Percentiles rank a stretch among this genome's conserved stretches.
These are phyloP conservation scores for Uncinocarpus reesii DNA, from an alignment of 2,329 filamentous ascomycete genomes.

Conservation along the genomic window DNA sequence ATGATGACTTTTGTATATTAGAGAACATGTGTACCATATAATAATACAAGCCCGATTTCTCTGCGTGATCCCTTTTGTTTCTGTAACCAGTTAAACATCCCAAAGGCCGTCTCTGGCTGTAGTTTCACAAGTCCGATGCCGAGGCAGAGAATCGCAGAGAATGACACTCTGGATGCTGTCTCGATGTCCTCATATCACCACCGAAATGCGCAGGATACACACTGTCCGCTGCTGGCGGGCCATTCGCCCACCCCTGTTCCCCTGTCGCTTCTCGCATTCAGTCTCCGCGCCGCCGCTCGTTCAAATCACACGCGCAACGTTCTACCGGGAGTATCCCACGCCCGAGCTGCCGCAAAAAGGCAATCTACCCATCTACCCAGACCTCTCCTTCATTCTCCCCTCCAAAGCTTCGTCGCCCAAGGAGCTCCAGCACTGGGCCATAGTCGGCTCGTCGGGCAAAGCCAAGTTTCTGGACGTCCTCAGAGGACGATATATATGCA, in stretches of 20 bases:
- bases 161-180: not conserved
- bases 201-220: not conserved
- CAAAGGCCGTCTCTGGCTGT: too few species aligned
- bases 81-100: too few species aligned
- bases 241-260: not conserved
- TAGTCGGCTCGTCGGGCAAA: constrained; percentile 70
- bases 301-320: constrained; percentile 65
- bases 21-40: too few species aligned
- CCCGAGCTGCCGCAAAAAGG: constrained; percentile 33
- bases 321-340: constrained; percentile 66
- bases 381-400: constrained; percentile 60
- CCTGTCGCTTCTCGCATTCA: constrained; percentile 8
- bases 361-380: constrained; percentile 64
- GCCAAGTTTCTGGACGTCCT: constrained; percentile 74
- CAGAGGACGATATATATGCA: constrained; percentile 61
- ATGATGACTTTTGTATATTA: constrained; percentile 5
- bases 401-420: constrained; percentile 3
- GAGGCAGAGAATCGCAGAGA: too few species aligned
- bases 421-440: constrained; percentile 59
- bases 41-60: too few species aligned
- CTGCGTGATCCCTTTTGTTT: too few species aligned
- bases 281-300: constrained; percentile 47
- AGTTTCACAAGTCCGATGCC: too few species aligned
- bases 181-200: not conserved
- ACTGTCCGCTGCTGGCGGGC: not conserved